Evolutionary conservation across 495 filamentous ascomycete genomes (phyloP).

Genomic region (Lasiosphaeria miniovina): DNA sequence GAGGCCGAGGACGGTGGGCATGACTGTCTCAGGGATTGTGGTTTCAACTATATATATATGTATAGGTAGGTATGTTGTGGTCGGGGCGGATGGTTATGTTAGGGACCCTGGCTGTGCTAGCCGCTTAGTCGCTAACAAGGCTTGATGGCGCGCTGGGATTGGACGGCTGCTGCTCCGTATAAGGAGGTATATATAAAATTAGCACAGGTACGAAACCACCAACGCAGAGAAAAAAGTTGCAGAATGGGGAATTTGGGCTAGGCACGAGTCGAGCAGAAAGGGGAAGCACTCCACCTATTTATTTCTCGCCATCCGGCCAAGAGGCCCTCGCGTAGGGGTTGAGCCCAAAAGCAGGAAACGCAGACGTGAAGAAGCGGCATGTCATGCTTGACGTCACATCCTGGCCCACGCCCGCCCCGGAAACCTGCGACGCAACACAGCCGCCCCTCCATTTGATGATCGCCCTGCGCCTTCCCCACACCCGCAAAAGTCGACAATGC

Average conservation of each 20-base stretch:
- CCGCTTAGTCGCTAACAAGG: too few species aligned
- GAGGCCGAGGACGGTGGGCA: conserved; percentile 29
- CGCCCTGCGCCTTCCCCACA: too few species aligned
- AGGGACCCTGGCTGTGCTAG: too few species aligned
- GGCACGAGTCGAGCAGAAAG: neutral
- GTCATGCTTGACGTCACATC: conserved; percentile 24
- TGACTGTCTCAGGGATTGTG: neutral
- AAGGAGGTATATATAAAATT: neutral
- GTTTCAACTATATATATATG: neutral
- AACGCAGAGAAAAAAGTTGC: too few species aligned
- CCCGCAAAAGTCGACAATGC: too few species aligned
- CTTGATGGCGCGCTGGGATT: too few species aligned
- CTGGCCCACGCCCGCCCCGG: neutral
- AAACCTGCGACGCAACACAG: too few species aligned
- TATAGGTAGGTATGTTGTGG: neutral
- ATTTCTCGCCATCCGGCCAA: neutral
- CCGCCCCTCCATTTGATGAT: too few species aligned
- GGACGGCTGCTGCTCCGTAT: too few species aligned
- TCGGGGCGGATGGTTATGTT: neutral
- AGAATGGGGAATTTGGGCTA: too few species aligned
- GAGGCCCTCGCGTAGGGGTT: too few species aligned
- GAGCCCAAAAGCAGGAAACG: conserved; percentile 16
- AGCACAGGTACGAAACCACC: too few species aligned
- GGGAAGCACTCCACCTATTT: neutral
- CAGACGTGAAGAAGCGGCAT: neutral